Evolutionary conservation across 257 asterid genomes (phyloP).

Genomic region (Ballota nigra): DNA sequence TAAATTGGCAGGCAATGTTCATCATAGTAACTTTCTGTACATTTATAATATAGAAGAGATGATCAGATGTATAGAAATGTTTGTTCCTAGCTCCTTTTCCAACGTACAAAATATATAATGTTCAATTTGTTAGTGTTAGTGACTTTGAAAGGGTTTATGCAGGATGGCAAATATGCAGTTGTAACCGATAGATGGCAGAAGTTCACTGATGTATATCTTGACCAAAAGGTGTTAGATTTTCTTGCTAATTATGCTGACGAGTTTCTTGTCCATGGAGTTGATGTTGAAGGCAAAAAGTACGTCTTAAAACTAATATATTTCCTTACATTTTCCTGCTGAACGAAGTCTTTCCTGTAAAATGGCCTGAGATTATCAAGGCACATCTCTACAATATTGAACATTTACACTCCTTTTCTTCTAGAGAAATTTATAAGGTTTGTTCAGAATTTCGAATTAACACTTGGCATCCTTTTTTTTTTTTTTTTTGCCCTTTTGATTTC

Average conservation of each 20-base stretch:
- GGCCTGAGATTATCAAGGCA: neutral
- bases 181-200: conserved; percentile 99
- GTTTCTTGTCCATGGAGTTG: conserved; percentile 97
- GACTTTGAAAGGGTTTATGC: conserved; percentile 27
- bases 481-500: conserved; percentile 22
- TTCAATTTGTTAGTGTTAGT: conserved; percentile 3
- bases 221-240: conserved; percentile 57
- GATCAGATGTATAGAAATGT: neutral
- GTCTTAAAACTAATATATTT: conserved; percentile 10
- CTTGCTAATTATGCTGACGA: conserved; percentile 83
- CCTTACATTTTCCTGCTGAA: neutral
- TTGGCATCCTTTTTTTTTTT: neutral
- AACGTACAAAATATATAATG: neutral
- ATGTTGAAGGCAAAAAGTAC: conserved; percentile 97
- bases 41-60: neutral
- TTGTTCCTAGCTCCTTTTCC: conserved; percentile 2
- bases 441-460: neutral
- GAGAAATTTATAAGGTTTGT: conserved; percentile 7
- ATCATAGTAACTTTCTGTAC: neutral
- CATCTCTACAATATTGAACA: neutral
- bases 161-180: conserved; percentile 76
- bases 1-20: neutral
- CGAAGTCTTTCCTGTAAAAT: neutral
- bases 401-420: conserved; percentile 1
- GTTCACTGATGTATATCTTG: conserved; percentile 79